phyloP scores from a whole-genome alignment of 1,284 basidiomycete genomes.

The Acaromyces ingoldii region DNA sequence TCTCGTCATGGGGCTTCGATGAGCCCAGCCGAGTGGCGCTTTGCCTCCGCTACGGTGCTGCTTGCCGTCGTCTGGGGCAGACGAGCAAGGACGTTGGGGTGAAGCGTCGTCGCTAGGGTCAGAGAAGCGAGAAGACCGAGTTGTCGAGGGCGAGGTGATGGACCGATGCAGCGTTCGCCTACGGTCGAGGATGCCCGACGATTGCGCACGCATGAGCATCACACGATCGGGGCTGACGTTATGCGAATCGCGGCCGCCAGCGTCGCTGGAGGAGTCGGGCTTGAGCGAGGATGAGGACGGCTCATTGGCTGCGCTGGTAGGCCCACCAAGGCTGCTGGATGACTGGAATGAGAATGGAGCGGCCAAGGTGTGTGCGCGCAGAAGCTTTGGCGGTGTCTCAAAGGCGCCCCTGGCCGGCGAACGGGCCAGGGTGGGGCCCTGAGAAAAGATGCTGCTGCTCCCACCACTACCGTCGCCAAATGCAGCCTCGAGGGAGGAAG shows the following conservation, averaged over 20 bases:
- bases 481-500: background rate
- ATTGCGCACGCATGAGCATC: constrained; percentile 26
- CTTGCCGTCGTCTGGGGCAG: too few species aligned
- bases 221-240: constrained; percentile 1
- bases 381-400: constrained; percentile 4
- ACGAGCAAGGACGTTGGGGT: too few species aligned
- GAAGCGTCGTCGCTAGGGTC: too few species aligned
- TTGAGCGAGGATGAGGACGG: too few species aligned
- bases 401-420: constrained; percentile 19
- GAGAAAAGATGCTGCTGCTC: background rate
- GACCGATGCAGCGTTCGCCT: too few species aligned
- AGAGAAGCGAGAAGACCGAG: too few species aligned
- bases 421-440: constrained; percentile 17
- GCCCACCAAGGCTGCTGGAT: too few species aligned
- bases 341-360: constrained; percentile 6
- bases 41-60: background rate
- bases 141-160: too few species aligned
- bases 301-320: background rate
- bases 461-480: background rate
- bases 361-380: constrained; percentile 2
- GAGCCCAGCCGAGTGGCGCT: constrained; percentile 5
- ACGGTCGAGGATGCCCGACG: constrained; percentile 13
- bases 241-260: background rate
- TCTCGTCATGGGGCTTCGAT: background rate
- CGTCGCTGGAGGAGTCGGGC: too few species aligned